These are phyloP conservation scores for Pseudopithomyces chartarum DNA, from an alignment of 2,329 filamentous ascomycete species.

Conservation along the genomic window DNA sequence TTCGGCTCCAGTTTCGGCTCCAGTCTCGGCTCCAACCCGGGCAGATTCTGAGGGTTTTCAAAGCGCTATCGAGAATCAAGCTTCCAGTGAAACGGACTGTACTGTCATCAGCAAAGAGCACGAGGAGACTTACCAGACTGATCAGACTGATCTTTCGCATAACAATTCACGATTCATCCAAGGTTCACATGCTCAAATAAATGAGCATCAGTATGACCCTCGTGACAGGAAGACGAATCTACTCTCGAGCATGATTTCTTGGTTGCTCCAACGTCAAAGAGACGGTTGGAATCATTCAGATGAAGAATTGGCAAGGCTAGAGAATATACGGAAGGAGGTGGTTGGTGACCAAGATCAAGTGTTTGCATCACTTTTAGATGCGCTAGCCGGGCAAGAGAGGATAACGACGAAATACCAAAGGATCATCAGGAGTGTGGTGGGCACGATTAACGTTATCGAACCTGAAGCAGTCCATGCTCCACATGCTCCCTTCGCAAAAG, in stretches of 20 bases:
- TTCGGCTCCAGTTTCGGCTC: background rate
- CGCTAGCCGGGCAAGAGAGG: background rate
- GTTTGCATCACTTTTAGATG: constrained; percentile 1
- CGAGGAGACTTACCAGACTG: constrained; percentile 1
- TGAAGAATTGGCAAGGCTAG: background rate
- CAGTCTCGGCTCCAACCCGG: background rate
- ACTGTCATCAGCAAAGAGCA: background rate
- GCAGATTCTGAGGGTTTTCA: background rate
- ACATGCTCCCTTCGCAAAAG: constrained; percentile 2
- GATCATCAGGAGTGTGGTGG: constrained; percentile 4
- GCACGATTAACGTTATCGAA: background rate
- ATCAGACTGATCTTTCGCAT: constrained; percentile 2
- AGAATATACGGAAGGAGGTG: constrained; percentile 3
- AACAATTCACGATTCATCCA: background rate
- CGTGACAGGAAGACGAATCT: background rate
- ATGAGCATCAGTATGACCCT: background rate
- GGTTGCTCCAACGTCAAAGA: constrained; percentile 4
- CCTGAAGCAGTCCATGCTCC: background rate
- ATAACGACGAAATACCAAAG: background rate
- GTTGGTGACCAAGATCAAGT: background rate
- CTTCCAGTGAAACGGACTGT: constrained; percentile 1
- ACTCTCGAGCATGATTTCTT: constrained; percentile 4
- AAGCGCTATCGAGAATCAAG: background rate
- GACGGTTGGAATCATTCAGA: constrained; percentile 2
- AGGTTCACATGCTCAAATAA: background rate